Percentiles rank a stretch among this genome's conserved stretches.
Evolutionary conservation across 306 rosid species (phyloP).

Genomic region (Gynostemma pentaphyllum): DNA sequence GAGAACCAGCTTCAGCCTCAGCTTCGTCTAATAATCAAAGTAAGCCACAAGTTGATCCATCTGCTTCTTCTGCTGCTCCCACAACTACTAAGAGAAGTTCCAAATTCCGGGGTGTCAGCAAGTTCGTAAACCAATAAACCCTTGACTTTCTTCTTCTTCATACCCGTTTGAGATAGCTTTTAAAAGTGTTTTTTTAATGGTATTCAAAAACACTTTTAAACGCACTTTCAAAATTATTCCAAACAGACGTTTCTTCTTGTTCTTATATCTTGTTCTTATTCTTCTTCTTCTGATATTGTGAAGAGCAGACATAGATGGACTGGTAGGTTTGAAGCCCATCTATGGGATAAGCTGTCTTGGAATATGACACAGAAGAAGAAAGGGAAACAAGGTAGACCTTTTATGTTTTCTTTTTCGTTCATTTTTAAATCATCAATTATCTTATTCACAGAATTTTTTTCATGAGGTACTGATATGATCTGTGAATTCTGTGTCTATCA

Average conservation of each 20-base stretch:
- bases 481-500: not conserved
- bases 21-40: constrained; percentile 12
- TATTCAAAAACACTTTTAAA: too few relatives aligned
- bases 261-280: not conserved
- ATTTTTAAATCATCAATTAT: not conserved
- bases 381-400: constrained; percentile 65
- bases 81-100: constrained; percentile 72
- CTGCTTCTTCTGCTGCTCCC: constrained; percentile 32
- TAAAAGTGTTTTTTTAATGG: too few relatives aligned
- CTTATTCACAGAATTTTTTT: not conserved
- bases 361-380: constrained; percentile 84
- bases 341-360: constrained; percentile 95
- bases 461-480: not conserved
- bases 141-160: not conserved
- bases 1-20: constrained; percentile 19
- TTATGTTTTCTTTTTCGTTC: not conserved
- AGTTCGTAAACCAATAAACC: constrained; percentile 10
- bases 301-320: constrained; percentile 76
- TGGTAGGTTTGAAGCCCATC: constrained; percentile 82
- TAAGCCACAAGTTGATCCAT: constrained; percentile 21
- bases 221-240: too few relatives aligned
- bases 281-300: not conserved
- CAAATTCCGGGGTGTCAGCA: constrained; percentile 74
- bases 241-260: too few relatives aligned
- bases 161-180: too few relatives aligned